A percentile compares a stretch with the other conserved stretches of the same genome.
These are phyloP conservation scores for Aegilops umbellulata DNA, from an alignment of 176 grass and related monocot genomes.

Conservation along the genomic window DNA sequence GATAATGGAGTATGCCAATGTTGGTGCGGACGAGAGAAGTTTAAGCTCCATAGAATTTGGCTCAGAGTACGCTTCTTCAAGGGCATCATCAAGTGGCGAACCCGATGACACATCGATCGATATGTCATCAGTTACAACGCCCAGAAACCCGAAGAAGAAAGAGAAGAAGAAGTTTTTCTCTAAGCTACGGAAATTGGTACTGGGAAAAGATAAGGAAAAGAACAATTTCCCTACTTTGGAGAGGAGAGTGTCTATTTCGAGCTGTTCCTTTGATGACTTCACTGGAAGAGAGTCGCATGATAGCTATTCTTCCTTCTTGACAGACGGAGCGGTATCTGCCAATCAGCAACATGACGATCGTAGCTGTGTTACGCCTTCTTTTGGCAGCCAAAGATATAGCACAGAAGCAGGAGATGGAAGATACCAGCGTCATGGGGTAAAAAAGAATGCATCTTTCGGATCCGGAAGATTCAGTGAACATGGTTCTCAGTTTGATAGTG, in stretches of 20 bases:
- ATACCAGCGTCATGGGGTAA: constrained; percentile 12
- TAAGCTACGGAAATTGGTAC: constrained; percentile 72
- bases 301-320: constrained; percentile 62
- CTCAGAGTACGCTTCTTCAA: constrained; percentile 70
- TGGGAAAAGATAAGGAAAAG: constrained; percentile 61
- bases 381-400: constrained; percentile 27
- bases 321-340: constrained; percentile 24
- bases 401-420: constrained; percentile 33
- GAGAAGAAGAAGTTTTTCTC: constrained; percentile 67
- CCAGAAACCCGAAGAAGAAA: constrained; percentile 37
- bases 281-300: constrained; percentile 49
- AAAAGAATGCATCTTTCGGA: constrained; percentile 25
- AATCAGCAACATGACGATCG: constrained; percentile 15
- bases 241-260: constrained; percentile 54
- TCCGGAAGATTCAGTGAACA: constrained; percentile 22
- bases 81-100: constrained; percentile 56
- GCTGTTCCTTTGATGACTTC: constrained; percentile 58
- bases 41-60: constrained; percentile 50
- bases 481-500: constrained; percentile 19
- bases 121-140: constrained; percentile 38
- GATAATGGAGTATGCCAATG: constrained; percentile 83
- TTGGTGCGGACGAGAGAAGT: constrained; percentile 45
- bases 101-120: constrained; percentile 41
- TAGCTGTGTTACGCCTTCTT: constrained; percentile 21
- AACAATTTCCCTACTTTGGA: constrained; percentile 25